Evolutionary conservation across 2,329 filamentous ascomycete genomes (phyloP), one percentile per base, ranked within the genome.

Genomic region (Ophiostoma ulmi): DNA sequence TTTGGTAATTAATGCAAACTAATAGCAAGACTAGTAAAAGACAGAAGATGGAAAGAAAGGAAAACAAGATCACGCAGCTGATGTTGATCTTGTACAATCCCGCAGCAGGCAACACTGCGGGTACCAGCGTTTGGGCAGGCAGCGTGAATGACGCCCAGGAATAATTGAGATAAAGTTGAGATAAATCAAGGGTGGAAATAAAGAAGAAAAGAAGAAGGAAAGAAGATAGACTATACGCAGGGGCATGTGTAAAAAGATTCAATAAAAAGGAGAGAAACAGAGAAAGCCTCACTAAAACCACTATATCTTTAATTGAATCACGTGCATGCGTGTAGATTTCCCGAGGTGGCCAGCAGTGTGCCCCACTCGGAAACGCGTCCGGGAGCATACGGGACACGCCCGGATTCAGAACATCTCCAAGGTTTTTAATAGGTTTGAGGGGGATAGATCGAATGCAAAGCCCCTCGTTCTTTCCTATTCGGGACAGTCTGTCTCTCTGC

Each of bases 21-120:
- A 61, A 31, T 11, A 17, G 17, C 10, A 61, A 61, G 26, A 31
- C n/a, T 14, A 17, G 5, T 13, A 5, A 11, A 64, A 8, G 8
- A 36, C 39, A 4, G 6, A 13, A 22, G 38, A 66, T 11, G 6
- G 38, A 13, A 14, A 39, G 11, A 44, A 35, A 13, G 5, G 20
- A 48, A 13, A 7, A 22, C 14, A 39, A 10, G 63, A 67, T 67
- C 65, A 67, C 65, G 39, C 38, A 41, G 39, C 1, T 17, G 39
- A 67, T 67, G 65, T 11, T 14, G 20, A 26, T 67, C 65, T 44
- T 48, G 65, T 67, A 67, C 65, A 67, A 26, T 31, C 65, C 39
- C 65, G n/a, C 65, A 67, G 36, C 22, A 67, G 65, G 65, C 65
- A 67, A 39, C 65, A 67, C 65, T 31, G 65, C n/a, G 38, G 65